These are phyloP conservation scores for Trypanosoma platydactyli DNA, from an alignment of 208 protist species.

Conservation along the genomic window DNA sequence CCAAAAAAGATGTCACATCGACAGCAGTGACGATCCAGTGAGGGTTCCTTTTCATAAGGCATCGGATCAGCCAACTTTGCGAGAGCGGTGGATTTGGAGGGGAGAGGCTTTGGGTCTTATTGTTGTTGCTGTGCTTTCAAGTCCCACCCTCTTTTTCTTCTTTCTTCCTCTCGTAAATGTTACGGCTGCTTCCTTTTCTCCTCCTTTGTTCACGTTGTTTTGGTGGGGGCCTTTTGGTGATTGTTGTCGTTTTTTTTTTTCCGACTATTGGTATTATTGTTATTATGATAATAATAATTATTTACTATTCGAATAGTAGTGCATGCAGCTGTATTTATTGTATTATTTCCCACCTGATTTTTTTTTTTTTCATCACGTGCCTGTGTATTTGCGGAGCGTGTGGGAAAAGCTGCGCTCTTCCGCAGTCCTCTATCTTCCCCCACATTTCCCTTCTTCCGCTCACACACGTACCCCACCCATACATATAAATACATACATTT, in stretches of 20 bases:
- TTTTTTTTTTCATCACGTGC: background rate
- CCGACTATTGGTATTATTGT: constrained; percentile 26
- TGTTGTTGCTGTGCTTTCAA: background rate
- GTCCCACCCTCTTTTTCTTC: constrained; percentile 3
- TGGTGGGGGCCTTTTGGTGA: background rate
- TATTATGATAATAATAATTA: constrained; percentile 11
- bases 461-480: background rate
- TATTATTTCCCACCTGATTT: background rate
- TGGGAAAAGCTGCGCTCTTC: background rate
- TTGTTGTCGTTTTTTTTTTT: constrained; percentile 22
- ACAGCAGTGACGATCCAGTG: constrained; percentile 55
- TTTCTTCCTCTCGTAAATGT: too few relatives aligned
- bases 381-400: too few relatives aligned
- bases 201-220: constrained; percentile 10
- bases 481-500: background rate
- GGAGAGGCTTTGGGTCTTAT: background rate
- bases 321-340: background rate
- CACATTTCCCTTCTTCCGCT: background rate
- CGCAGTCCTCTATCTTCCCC: background rate
- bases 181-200: constrained; percentile 5
- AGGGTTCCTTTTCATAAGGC: background rate
- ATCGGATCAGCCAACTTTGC: background rate
- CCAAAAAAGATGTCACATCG: constrained; percentile 3
- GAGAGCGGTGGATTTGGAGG: background rate
- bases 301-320: background rate